phyloP scores from a whole-genome alignment of 2,329 filamentous ascomycete species.

The Corinectria fuckeliana region DNA sequence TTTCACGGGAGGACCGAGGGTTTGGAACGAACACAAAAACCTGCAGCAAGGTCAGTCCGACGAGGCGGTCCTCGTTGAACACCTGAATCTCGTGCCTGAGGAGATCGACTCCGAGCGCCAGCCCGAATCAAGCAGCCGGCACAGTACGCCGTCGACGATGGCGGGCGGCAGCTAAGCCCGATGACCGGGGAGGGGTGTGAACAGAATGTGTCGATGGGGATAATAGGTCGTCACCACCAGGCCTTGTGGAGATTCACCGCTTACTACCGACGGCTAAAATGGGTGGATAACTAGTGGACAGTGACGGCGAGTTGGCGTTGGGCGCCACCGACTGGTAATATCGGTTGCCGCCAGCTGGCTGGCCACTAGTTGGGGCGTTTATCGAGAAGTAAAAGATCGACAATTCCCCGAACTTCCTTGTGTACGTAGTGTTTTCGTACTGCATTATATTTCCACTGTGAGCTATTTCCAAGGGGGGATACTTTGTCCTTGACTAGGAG shows the following conservation, averaged over 20 bases:
- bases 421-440: neutral
- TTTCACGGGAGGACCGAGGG: conserved; percentile 7
- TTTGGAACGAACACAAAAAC: conserved; percentile 12
- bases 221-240: conserved; percentile 29
- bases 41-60: conserved; percentile 8
- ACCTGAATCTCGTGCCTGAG: conserved; percentile 34
- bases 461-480: conserved; percentile 19
- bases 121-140: conserved; percentile 29
- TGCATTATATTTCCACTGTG: conserved; percentile 6
- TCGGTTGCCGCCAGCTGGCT: conserved; percentile 28
- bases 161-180: conserved; percentile 36
- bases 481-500: neutral
- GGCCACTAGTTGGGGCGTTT: conserved; percentile 22
- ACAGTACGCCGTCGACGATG: conserved; percentile 30
- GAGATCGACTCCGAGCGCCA: conserved; percentile 36
- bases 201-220: conserved; percentile 31
- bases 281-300: conserved; percentile 32
- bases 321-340: conserved; percentile 36
- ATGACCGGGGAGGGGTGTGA: conserved; percentile 35
- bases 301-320: conserved; percentile 31
- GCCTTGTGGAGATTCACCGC: conserved; percentile 31
- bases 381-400: conserved; percentile 30
- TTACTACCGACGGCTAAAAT: conserved; percentile 36
- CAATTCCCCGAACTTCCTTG: conserved; percentile 14
- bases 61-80: conserved; percentile 31